A percentile compares a stretch with the other conserved stretches of the same genome.
Conservation (phyloP, 2,329 filamentous ascomycete genomes). For the Aspergillus hiratsukae region DNA sequence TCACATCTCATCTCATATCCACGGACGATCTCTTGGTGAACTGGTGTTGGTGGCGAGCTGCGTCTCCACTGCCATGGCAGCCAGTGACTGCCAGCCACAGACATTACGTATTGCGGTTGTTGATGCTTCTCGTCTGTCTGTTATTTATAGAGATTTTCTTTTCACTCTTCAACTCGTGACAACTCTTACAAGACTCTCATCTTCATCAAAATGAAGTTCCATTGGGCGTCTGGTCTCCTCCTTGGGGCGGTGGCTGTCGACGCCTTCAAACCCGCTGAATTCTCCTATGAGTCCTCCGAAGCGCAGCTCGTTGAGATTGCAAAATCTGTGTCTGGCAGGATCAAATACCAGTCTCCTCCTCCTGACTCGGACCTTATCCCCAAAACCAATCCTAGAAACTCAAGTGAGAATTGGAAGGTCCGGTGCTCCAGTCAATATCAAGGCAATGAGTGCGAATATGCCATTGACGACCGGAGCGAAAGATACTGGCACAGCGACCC, state of each 20-base stretch:
- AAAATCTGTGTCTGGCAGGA: not conserved
- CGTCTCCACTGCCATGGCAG: not conserved
- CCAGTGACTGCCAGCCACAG: not conserved
- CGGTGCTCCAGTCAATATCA: slow-evolving; percentile 1
- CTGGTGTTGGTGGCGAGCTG: not conserved
- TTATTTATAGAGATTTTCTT: not conserved
- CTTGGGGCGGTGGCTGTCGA: slow-evolving; percentile 12
- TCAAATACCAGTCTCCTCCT: slow-evolving; percentile 6
- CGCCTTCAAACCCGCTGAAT: slow-evolving; percentile 11
- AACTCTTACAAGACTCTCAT: not conserved
- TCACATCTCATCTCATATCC: not conserved
- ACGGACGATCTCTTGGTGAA: not conserved
- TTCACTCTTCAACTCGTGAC: not conserved
- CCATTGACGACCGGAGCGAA: slow-evolving; percentile 10
- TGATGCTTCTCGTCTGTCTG: not conserved
- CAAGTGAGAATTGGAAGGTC: slow-evolving; percentile 1
- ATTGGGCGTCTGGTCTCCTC: slow-evolving; percentile 7
- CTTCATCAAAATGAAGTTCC: slow-evolving; percentile 8
- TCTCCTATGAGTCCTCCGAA: slow-evolving; percentile 10
- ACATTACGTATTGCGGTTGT: not conserved
- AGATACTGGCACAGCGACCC: slow-evolving; percentile 13
- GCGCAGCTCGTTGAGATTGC: slow-evolving; percentile 3
- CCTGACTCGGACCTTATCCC: slow-evolving; percentile 3
- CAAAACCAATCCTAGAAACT: not conserved
- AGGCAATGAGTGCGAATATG: slow-evolving; percentile 8